Base-by-base conservation (phyloP, 2,329 filamentous ascomycete genomes). In the Zalaria obscura region DNA sequence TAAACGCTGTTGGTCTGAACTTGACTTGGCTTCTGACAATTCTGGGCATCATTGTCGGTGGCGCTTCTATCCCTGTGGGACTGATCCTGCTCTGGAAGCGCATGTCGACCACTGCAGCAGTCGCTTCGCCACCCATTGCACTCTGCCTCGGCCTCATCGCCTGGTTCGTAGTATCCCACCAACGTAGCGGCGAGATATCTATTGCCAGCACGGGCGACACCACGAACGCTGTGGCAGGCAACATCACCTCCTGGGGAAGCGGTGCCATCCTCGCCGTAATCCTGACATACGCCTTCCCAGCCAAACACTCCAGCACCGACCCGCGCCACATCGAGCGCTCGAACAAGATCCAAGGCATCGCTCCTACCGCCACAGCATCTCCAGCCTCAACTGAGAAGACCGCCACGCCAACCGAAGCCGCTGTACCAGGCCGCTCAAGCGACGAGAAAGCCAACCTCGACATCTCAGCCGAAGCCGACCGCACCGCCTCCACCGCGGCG, bases 321-420 rank as follows among this genome's bases (percentile, higher is more conserved):
- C 52, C 61, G 27, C 60, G 55, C 53, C 60, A 63, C 27, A 53
- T 58, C 28, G 62, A 61, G 8, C 53, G 61, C 4, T 54, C 55
- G 7, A 63, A 63, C 45, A 63, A 61, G 48, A 59, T 40, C 53
- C 61, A 25, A 41, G 47, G 34, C 47, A 54, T 38, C 47, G 59
- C 28, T 48, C 50, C 11, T 47, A 52, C 18, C 52, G 56, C 0
- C 58, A 59, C 50, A 57, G 57, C 38, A 41, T 56, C 40, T 55
- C 55, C 3, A 53, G 54, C 25, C 28, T 31, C 36, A n/a, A 2
- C 25, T 1, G 34, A 44, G 27, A 36, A 40, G 28, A 28, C 8
- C 6, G 33, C 37, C 27, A 39, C 36, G 25, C 25, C 18, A 27
- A 10, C 8, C n/a, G n/a, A 29, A 41, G 10, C 39, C 36, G 10